Base-by-base conservation (phyloP, 2,329 filamentous ascomycete genomes). In the Colletotrichum caudatum region DNA sequence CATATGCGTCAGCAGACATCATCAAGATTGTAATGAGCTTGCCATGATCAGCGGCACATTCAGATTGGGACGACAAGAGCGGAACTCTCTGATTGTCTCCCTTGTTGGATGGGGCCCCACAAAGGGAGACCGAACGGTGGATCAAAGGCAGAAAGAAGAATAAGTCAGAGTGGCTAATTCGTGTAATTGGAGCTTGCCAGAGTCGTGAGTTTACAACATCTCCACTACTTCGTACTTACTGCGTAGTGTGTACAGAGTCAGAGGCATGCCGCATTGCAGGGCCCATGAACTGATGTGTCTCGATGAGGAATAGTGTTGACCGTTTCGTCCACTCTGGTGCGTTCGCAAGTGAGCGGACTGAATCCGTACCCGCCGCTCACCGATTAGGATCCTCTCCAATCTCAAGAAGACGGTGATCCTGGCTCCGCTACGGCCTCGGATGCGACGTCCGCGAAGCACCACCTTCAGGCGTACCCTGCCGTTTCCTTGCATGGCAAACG, bases 371-470 rank as follows among this genome's bases (percentile, higher is more conserved):
- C 53, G 68, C 48, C 59, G 58, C 41, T 59, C 44, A 53, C 67
- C 69, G 69, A 59, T 59, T 54, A 16, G 59, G 64, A 57, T 39
- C 53, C 69, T 46, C 51, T 53, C 23, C 59, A 71, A 71, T 71
- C 69, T 71, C 63, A 63, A 53, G 59, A 59, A 69, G 64, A 69
- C 64, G 46, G 59, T 71, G 59, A 64, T 69, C 41, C 39, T 68
- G 53, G 64, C 46, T 60, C 69, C 69, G 58, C 69, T 23, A 64
- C 69, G 58, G 69, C 50, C 58, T 62, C 58, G 64, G 64, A 71
- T 59, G 39, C 18, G 53, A 14, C 48, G 64, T 69, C 69, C 64
- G 69, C 57, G 58, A 59, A 46, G 64, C 65, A 59, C 59, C 59
- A 59, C 29, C 29, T 29, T 48, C 46, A 54, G 63, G 48, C 35